Conservation (phyloP, 169 alveolate genomes). For the Theileria equi region DNA sequence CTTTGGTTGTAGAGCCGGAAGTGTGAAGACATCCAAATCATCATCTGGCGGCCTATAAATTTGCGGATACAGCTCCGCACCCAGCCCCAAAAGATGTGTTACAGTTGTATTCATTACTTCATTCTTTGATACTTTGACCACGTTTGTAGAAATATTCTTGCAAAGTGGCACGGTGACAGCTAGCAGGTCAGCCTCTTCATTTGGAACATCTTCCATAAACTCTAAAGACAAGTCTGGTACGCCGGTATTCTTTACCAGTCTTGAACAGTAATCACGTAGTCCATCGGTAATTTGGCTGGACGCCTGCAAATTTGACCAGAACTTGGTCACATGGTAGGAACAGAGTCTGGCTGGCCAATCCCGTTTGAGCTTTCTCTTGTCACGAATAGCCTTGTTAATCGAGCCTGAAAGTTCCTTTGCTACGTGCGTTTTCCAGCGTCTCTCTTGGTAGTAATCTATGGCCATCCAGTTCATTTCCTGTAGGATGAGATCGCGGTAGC, state of each 20-base stretch:
- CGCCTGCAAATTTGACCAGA: constrained; percentile 24
- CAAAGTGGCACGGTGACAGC: constrained; percentile 57
- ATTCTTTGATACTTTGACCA: constrained; percentile 1
- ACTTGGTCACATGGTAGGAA: constrained; percentile 22
- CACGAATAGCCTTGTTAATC: constrained; percentile 28
- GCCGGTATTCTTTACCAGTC: not conserved
- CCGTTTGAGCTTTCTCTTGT: constrained; percentile 36
- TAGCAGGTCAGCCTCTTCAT: constrained; percentile 20
- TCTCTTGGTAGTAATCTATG: constrained; percentile 61
- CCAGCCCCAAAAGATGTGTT: constrained; percentile 46
- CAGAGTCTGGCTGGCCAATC: constrained; percentile 59
- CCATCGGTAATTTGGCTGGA: not conserved
- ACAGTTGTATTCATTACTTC: constrained; percentile 40
- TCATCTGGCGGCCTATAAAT: constrained; percentile 63
- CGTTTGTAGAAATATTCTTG: not conserved
- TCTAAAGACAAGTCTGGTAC: not conserved
- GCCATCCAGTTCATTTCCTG: constrained; percentile 75
- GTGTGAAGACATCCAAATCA: constrained; percentile 58
- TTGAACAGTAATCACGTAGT: constrained; percentile 8
- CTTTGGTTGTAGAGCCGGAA: constrained; percentile 49
- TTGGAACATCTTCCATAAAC: constrained; percentile 18
- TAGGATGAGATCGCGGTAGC: constrained; percentile 60
- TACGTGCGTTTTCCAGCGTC: constrained; percentile 58
- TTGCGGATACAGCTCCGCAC: constrained; percentile 56
- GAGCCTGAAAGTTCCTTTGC: constrained; percentile 37